phyloP scores from a whole-genome alignment of 192 early-diverging fungal genomes.

The Coemansia sp. region DNA sequence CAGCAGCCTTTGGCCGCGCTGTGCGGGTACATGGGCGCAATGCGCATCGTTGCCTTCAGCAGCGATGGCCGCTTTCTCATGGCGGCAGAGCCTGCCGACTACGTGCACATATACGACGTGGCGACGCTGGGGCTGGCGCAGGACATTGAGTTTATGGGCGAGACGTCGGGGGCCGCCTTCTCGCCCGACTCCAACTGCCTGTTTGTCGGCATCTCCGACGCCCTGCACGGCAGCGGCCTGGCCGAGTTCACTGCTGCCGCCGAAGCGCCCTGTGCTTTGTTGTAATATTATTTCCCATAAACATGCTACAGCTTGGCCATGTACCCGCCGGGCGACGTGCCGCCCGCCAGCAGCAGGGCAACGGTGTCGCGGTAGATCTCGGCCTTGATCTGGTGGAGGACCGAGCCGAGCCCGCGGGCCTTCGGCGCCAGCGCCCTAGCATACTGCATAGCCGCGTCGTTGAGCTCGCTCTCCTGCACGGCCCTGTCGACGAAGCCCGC shows the following conservation, averaged over 20 bases:
- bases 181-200: conserved; percentile 47
- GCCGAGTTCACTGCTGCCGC: conserved; percentile 22
- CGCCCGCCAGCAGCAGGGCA: conserved; percentile 31
- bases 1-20: conserved; percentile 21
- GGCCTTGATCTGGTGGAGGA: conserved; percentile 62
- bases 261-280: neutral
- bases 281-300: neutral
- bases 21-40: conserved; percentile 43
- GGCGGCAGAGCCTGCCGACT: conserved; percentile 52
- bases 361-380: conserved; percentile 64
- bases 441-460: conserved; percentile 56
- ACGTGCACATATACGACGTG: conserved; percentile 47
- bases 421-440: conserved; percentile 58
- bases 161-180: conserved; percentile 42
- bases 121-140: conserved; percentile 23
- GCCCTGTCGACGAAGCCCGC: conserved; percentile 61
- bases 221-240: conserved; percentile 33
- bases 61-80: conserved; percentile 36
- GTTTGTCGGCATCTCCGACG: conserved; percentile 45
- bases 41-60: conserved; percentile 46
- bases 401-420: conserved; percentile 55
- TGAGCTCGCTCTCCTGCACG: conserved; percentile 52
- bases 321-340: conserved; percentile 31
- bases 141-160: conserved; percentile 51
- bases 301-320: conserved; percentile 45